Base-by-base conservation (phyloP, 2,329 filamentous ascomycete species). In the Talaromyces sp. region DNA sequence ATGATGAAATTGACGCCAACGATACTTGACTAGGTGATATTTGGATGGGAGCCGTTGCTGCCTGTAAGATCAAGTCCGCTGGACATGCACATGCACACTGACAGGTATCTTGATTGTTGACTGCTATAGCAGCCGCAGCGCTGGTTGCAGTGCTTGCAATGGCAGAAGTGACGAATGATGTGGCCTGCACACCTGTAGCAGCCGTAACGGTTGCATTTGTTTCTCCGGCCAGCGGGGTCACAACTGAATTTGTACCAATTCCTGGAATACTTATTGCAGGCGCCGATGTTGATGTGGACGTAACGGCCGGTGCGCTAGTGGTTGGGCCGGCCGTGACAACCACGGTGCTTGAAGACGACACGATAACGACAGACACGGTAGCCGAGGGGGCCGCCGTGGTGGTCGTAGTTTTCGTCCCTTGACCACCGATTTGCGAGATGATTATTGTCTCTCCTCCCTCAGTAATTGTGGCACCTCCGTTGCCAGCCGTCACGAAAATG, bases 21-120 rank as follows among this genome's bases (percentile, higher is more conserved):
- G 48, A 24, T 24, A n/a, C 6, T 14, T 33, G 31, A 50, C 13
- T 37, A 8, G 45, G 8, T 27, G 24, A 62, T 22, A 41, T 5
- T 64, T 16, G 41, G 1, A 56, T n/a, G 16, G 43, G 19, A 19
- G 50, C 31, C 1, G 60, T 50, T 10, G 52, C 14, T 58, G 39
- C 22, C 22, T 54, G 60, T 3, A 43, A 19, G 11, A 47, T 33
- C 33, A 50, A 60, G 2, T n/a, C 16, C 14, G 57, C 60, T 48
- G 60, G 64, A 50, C 60, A 67, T 14, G 45, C 24, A 70, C 64
- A 63, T 4, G 63, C 33, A 48, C 63, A 65, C 22, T 61, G 39
- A 16, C 63, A 65, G 16, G 47, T 13, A 52, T 60, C 45, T 33
- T 39, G 37, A n/a, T 8, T 33, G n/a, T 27, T 45, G 3, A 11